These are phyloP conservation scores for Harringtonia lauricola DNA, from an alignment of 2,329 filamentous ascomycete species.

Conservation along the genomic window DNA sequence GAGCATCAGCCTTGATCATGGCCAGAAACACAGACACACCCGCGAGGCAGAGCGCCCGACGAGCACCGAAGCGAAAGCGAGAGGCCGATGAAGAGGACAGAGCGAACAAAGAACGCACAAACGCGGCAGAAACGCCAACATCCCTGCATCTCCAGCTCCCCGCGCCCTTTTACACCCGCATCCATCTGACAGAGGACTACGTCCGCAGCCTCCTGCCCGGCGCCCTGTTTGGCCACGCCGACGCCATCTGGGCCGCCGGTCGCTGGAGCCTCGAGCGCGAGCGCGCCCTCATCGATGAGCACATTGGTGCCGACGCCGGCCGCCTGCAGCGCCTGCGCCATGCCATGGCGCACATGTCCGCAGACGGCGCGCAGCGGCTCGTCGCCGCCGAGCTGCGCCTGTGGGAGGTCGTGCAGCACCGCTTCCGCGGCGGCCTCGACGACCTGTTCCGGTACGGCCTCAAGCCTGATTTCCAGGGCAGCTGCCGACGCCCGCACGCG, in stretches of 20 bases:
- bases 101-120: too few species aligned
- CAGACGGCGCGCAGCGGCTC: too few species aligned
- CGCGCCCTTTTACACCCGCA: not conserved
- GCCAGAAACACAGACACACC: too few species aligned
- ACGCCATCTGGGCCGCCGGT: constrained; percentile 4
- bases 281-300: not conserved
- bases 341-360: too few species aligned
- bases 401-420: constrained; percentile 9
- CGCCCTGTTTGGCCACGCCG: constrained; percentile 7
- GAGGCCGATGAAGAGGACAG: not conserved
- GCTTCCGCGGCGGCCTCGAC: constrained; percentile 9
- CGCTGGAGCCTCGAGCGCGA: constrained; percentile 8
- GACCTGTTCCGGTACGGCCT: constrained; percentile 13
- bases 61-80: too few species aligned
- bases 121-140: too few species aligned
- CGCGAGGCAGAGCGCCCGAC: too few species aligned
- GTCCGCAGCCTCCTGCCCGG: constrained; percentile 7
- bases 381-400: constrained; percentile 8
- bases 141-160: not conserved
- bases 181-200: constrained; percentile 1
- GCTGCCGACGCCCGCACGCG: not conserved
- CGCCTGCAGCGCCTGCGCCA: too few species aligned
- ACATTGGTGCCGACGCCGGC: too few species aligned
- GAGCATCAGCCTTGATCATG: too few species aligned
- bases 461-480: not conserved